These are phyloP conservation scores for Ascochyta viciae-villosae DNA, from an alignment of 2,329 filamentous ascomycete genomes.

Conservation along the genomic window DNA sequence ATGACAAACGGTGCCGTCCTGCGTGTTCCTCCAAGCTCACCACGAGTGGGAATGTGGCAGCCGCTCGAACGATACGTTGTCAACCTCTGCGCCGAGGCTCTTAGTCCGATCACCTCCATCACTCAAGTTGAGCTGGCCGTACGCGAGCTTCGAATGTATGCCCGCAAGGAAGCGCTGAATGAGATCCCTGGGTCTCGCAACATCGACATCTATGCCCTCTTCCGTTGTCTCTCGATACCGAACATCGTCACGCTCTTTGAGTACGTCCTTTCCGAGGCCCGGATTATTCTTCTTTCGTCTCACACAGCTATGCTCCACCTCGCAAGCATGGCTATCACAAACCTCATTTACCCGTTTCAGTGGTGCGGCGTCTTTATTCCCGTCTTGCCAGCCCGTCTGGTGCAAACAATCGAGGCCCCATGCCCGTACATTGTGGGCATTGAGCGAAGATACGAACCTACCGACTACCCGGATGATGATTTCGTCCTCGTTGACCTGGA, in stretches of 20 bases:
- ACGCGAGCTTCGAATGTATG: constrained; percentile 88
- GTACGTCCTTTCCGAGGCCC: constrained; percentile 89
- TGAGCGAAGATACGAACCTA: constrained; percentile 85
- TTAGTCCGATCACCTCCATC: constrained; percentile 89
- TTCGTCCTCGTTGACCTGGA: constrained; percentile 95
- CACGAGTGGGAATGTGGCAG: constrained; percentile 92
- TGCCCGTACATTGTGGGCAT: constrained; percentile 98
- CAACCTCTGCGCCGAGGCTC: constrained; percentile 93
- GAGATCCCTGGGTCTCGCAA: constrained; percentile 92
- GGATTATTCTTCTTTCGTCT: constrained; percentile 94
- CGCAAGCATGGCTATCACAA: constrained; percentile 84
- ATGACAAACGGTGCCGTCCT: constrained; percentile 90
- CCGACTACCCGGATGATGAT: constrained; percentile 90
- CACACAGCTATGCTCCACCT: constrained; percentile 96
- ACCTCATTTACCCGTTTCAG: constrained; percentile 85
- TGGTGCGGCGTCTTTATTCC: constrained; percentile 97
- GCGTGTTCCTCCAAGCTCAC: constrained; percentile 85
- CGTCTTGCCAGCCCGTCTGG: constrained; percentile 81
- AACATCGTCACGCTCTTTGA: constrained; percentile 94
- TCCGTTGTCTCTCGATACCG: constrained; percentile 85
- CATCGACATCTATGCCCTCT: constrained; percentile 91
- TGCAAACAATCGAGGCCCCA: constrained; percentile 91
- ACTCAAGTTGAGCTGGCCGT: constrained; percentile 94
- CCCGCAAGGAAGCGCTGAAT: constrained; percentile 89
- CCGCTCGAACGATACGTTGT: constrained; percentile 95